Evolutionary conservation across 139 green algal genomes (phyloP).

Genomic region (Tetraselmis chui): DNA sequence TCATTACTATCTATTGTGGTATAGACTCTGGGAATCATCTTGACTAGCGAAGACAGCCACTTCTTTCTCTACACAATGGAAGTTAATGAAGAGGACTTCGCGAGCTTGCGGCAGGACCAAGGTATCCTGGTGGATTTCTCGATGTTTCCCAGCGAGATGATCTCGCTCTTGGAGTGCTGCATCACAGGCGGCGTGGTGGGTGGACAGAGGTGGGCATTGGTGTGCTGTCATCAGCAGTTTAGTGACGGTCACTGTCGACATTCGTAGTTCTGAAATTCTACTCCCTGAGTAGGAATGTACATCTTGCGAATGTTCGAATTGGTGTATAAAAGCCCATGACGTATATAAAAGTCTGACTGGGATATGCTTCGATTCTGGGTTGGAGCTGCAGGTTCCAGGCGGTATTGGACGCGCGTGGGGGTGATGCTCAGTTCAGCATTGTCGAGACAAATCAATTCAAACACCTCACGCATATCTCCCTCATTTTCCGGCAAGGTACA

Average conservation of each 20-base stretch:
- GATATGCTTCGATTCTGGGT: neutral
- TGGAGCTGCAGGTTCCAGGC: conserved; percentile 45
- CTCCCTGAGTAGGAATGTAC: conserved; percentile 1
- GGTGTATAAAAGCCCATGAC: neutral
- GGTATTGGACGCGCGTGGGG: conserved; percentile 33
- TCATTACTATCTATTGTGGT: neutral
- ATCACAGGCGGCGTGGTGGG: conserved; percentile 38
- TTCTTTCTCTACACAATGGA: conserved; percentile 78
- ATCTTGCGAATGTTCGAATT: neutral
- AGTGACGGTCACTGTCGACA: neutral
- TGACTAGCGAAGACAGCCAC: conserved; percentile 68
- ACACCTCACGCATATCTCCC: conserved; percentile 79
- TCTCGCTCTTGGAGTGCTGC: conserved; percentile 78
- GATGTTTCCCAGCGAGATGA: conserved; percentile 78
- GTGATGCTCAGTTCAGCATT: conserved; percentile 64
- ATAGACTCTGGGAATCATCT: conserved; percentile 62
- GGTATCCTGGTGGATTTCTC: conserved; percentile 88
- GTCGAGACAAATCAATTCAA: conserved; percentile 95
- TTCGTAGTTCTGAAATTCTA: neutral
- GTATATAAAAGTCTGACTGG: too few species aligned
- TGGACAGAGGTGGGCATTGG: conserved; percentile 37
- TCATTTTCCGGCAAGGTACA: conserved; percentile 72
- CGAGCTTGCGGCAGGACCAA: conserved; percentile 76
- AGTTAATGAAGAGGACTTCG: conserved; percentile 85
- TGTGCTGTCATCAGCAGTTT: neutral